A percentile compares a stretch with the other conserved stretches of the same genome.
Evolutionary conservation across 768 basidiomycete species (phyloP).

Genomic region (Tulasnella sp.): DNA sequence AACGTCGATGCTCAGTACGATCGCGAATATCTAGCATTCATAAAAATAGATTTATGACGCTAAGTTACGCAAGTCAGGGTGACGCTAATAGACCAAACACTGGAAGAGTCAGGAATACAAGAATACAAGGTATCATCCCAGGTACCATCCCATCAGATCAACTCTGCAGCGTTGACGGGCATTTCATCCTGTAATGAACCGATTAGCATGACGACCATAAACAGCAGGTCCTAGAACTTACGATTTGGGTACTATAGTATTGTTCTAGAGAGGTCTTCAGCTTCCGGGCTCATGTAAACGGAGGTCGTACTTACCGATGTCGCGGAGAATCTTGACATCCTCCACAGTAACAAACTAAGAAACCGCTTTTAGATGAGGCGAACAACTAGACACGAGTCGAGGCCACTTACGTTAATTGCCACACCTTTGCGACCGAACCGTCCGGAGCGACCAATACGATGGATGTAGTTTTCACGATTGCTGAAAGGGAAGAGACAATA

Average conservation of each 20-base stretch:
- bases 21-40: neutral
- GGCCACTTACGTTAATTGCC: constrained; percentile 78
- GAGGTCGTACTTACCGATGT: constrained; percentile 73
- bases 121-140: neutral
- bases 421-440: constrained; percentile 99
- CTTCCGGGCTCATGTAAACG: neutral
- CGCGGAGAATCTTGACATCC: constrained; percentile 90
- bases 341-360: constrained; percentile 82
- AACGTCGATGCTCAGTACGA: too few relatives aligned
- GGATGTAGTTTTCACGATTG: constrained; percentile 98
- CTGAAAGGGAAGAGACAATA: constrained; percentile 28
- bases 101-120: constrained; percentile 1
- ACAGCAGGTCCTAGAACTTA: constrained; percentile 28
- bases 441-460: constrained; percentile 97
- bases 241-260: constrained; percentile 93
- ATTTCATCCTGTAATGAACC: constrained; percentile 71
- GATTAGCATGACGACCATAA: constrained; percentile 21
- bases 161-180: constrained; percentile 95
- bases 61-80: neutral
- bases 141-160: constrained; percentile 47
- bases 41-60: neutral
- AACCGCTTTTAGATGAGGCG: neutral
- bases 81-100: neutral
- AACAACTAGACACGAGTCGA: neutral
- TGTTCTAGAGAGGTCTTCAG: constrained; percentile 46